A percentile compares a stretch with the other conserved stretches of the same genome.
These are phyloP conservation scores for Amaranthus palmeri DNA, from an alignment of 148 eudicot genomes.

Conservation along the genomic window DNA sequence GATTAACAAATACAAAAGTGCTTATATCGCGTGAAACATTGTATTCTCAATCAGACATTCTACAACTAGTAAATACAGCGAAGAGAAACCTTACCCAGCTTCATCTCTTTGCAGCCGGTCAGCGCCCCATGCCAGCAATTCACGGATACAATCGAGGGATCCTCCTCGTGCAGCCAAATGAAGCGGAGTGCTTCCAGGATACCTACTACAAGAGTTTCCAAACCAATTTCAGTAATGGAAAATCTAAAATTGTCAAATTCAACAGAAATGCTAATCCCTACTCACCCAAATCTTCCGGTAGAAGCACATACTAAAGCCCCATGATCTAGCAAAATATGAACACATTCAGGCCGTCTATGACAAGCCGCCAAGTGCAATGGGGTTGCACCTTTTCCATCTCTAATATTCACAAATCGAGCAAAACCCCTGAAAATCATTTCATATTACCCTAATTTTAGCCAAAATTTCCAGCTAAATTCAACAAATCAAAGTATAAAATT, in stretches of 20 bases:
- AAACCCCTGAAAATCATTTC: conserved; percentile 59
- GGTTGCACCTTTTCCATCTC: conserved; percentile 94
- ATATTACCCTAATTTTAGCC: background rate
- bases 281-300: conserved; percentile 88
- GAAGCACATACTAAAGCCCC: conserved; percentile 98
- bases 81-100: conserved; percentile 51
- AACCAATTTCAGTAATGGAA: background rate
- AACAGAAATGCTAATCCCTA: background rate
- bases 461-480: conserved; percentile 1
- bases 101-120: conserved; percentile 64
- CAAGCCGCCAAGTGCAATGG: conserved; percentile 96
- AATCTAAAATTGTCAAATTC: background rate
- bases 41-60: too few species aligned
- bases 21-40: too few species aligned
- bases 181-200: conserved; percentile 87
- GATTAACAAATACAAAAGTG: background rate
- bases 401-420: conserved; percentile 86
- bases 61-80: background rate
- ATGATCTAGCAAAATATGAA: conserved; percentile 68
- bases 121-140: conserved; percentile 95
- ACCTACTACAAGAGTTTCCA: conserved; percentile 36
- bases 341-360: conserved; percentile 73
- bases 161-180: conserved; percentile 97
- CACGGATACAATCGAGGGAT: conserved; percentile 86
- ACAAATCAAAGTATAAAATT: background rate